These are phyloP conservation scores for Candida wancherniae DNA, from an alignment of 805 yeast species.

Conservation along the genomic window DNA sequence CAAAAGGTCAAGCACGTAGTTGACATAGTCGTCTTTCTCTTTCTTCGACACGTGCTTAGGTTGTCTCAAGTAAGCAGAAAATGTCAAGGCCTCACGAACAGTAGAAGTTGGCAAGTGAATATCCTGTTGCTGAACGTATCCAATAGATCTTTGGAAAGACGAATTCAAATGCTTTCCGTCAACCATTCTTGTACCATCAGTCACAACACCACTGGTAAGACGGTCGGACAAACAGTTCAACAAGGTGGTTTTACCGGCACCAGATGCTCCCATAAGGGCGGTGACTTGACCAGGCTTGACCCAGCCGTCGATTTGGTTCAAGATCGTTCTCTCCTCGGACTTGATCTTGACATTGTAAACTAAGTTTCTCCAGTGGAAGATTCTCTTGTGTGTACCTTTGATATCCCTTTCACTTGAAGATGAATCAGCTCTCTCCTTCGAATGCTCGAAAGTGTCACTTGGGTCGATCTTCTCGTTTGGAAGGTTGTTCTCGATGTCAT, in stretches of 20 bases:
- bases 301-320: constrained; percentile 26
- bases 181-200: constrained; percentile 50
- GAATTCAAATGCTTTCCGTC: constrained; percentile 45
- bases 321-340: constrained; percentile 32
- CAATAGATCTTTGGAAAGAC: constrained; percentile 51
- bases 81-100: constrained; percentile 48
- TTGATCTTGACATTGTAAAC: constrained; percentile 49
- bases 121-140: constrained; percentile 59
- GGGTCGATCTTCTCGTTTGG: constrained; percentile 10
- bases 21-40: constrained; percentile 47
- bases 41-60: constrained; percentile 30
- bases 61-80: constrained; percentile 47
- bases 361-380: constrained; percentile 53
- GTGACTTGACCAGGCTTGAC: constrained; percentile 49
- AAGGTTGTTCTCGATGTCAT: constrained; percentile 4
- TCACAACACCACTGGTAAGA: constrained; percentile 48
- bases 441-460: too few relatives aligned
- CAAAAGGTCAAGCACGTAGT: constrained; percentile 42
- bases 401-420: too few relatives aligned
- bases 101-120: constrained; percentile 46
- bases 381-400: constrained; percentile 7
- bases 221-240: constrained; percentile 50
- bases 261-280: constrained; percentile 60
- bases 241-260: constrained; percentile 57
- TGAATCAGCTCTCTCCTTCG: background rate